A percentile compares a stretch with the other conserved stretches of the same genome.
Evolutionary conservation across 805 yeast genomes (phyloP).

Genomic region (Cyberlindnera amylophila): DNA sequence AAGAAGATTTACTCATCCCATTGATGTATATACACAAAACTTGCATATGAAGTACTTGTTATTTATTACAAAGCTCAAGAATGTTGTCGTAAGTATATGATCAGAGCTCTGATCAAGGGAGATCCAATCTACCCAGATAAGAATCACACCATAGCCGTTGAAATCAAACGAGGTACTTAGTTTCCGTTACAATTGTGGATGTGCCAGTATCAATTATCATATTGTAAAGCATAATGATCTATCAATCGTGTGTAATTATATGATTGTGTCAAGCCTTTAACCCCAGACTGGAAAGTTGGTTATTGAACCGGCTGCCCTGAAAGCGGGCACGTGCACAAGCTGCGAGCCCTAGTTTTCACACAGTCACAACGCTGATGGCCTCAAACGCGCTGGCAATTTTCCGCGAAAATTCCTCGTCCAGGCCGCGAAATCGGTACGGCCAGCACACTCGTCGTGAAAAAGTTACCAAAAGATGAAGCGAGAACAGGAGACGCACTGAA

Average conservation of each 20-base stretch:
- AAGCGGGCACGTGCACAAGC: not conserved
- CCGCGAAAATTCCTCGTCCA: constrained; percentile 1
- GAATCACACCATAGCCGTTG: too few species aligned
- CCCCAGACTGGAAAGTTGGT: not conserved
- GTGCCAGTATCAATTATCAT: too few species aligned
- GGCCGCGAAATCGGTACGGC: constrained; percentile 5
- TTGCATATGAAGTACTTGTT: constrained; percentile 2
- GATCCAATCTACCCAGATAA: too few species aligned
- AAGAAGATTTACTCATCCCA: not conserved
- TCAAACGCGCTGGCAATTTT: not conserved
- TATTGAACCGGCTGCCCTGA: not conserved
- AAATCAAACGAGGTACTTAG: too few species aligned
- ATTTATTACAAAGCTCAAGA: too few species aligned
- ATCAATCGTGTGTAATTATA: too few species aligned
- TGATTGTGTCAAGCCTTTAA: not conserved
- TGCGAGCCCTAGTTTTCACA: not conserved
- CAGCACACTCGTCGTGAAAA: constrained; percentile 16
- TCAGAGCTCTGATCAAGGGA: too few species aligned
- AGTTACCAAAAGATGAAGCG: constrained; percentile 17
- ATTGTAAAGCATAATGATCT: too few species aligned
- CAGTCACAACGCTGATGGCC: constrained; percentile 1
- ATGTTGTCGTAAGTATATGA: too few species aligned
- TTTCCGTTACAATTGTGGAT: too few species aligned
- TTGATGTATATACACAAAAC: constrained; percentile 3
- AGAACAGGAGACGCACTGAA: not conserved